Evolutionary conservation across 1,139 yeast species (phyloP), one percentile per base, ranked within the genome.

Genomic region (Diutina pseudorugosa): DNA sequence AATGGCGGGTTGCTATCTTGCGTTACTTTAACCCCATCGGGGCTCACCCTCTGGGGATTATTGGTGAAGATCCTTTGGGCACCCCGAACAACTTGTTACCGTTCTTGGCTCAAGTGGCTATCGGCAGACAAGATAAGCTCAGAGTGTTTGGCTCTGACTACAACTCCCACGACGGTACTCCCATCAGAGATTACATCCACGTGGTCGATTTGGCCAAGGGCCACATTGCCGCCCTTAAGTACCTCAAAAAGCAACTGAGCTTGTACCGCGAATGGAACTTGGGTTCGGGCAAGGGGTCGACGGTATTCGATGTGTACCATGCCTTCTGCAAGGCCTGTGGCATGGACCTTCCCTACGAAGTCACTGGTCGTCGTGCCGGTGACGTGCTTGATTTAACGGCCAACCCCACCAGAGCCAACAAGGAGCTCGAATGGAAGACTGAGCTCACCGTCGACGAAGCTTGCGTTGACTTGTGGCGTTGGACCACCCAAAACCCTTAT

Each of bases 1-100:
- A 53, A 5, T 81, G 87, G 84, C 73, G 76, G 54, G 75, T 82
- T 42, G 94, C 90, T 1, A 74, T 85, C 52, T 71, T 86, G 61
- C 75, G 94, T 55, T 86, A 85, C 66, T 85, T 85, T 70, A 85
- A 85, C 62, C 94, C 94, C 44, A 84, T 85, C 61, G 95, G 95
- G 40, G 93, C 94, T 14, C 94, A 86, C 63, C 88, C 91, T 3
- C 81, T 89, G 1, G 94, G 94, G 7, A 67, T 80, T 42, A 73
- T 86, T 59, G 94, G 94, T 47, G 94, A 86, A 63, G 91, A 85
- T 63, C 93, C 94, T 3, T 70, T 80, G 55, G 91, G 91, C 27
- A 75, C 81, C 52, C 93, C 93, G 54, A 85, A 85, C 67, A 86
- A 86, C 61, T 69, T 86, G 60, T 72, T 86, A 59, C 94, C 94